phyloP scores from a whole-genome alignment of 148 eudicot species.

The Chenopodium suecicum region DNA sequence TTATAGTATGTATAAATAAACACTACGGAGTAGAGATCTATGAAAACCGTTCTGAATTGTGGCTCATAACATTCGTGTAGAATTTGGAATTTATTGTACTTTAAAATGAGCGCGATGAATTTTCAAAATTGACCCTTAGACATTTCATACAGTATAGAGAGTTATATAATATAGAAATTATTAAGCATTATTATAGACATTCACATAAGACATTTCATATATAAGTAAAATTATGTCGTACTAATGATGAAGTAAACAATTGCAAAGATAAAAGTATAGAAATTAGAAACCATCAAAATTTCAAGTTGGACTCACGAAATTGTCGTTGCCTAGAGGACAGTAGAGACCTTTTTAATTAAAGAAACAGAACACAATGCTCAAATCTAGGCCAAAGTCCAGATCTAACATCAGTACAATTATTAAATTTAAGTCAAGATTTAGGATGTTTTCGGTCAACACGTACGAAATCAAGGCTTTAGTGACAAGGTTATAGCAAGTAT shows the following conservation, averaged over 20 bases:
- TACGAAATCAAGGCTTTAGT: constrained; percentile 17
- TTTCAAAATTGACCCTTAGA: too few species aligned
- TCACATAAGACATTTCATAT: too few species aligned
- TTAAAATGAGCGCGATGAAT: too few species aligned
- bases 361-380: neutral
- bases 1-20: neutral
- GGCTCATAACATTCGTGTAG: neutral
- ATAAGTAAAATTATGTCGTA: too few species aligned
- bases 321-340: neutral
- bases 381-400: constrained; percentile 3
- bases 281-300: neutral
- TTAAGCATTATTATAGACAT: too few species aligned
- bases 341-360: neutral
- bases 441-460: neutral
- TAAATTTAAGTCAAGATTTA: neutral
- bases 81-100: neutral
- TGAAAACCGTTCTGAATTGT: neutral
- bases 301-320: neutral
- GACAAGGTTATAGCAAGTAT: neutral
- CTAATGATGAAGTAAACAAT: neutral
- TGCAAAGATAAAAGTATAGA: neutral
- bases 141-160: too few species aligned
- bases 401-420: neutral
- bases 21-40: neutral
- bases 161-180: too few species aligned